Evolutionary conservation across 2,329 filamentous ascomycete genomes (phyloP).

Genomic region (Cercospora sojina): DNA sequence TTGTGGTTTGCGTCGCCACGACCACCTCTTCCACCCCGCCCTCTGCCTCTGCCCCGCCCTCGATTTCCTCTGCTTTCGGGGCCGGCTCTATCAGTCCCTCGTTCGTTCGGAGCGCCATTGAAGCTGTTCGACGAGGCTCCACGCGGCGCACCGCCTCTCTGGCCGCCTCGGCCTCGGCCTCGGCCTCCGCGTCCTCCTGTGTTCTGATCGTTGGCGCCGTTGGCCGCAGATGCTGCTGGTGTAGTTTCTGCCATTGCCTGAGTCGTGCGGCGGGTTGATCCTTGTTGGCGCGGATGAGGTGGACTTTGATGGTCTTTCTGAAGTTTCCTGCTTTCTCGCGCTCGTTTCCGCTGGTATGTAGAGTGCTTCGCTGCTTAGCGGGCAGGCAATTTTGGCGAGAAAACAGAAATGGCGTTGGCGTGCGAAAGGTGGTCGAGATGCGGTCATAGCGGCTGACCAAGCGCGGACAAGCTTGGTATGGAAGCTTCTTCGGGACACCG

Average conservation of each 20-base stretch:
- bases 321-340: background rate
- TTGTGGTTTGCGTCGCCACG: conserved; percentile 26
- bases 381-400: background rate
- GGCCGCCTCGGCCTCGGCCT: conserved; percentile 30
- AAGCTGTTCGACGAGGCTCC: conserved; percentile 17
- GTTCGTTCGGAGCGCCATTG: conserved; percentile 17
- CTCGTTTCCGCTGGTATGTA: background rate
- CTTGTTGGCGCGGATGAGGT: background rate
- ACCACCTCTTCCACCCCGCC: conserved; percentile 38
- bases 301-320: conserved; percentile 6
- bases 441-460: conserved; percentile 10
- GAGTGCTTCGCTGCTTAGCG: background rate
- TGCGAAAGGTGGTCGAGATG: conserved; percentile 4
- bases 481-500: background rate
- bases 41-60: conserved; percentile 32
- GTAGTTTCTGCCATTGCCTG: conserved; percentile 20
- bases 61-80: conserved; percentile 18
- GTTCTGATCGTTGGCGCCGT: conserved; percentile 7
- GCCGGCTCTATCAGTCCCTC: conserved; percentile 14
- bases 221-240: conserved; percentile 15
- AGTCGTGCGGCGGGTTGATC: conserved; percentile 3
- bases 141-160: conserved; percentile 25
- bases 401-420: conserved; percentile 1
- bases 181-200: conserved; percentile 19
- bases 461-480: background rate